Conservation (phyloP, 1,139 yeast genomes). For the Nakaseomyces sp. region DNA sequence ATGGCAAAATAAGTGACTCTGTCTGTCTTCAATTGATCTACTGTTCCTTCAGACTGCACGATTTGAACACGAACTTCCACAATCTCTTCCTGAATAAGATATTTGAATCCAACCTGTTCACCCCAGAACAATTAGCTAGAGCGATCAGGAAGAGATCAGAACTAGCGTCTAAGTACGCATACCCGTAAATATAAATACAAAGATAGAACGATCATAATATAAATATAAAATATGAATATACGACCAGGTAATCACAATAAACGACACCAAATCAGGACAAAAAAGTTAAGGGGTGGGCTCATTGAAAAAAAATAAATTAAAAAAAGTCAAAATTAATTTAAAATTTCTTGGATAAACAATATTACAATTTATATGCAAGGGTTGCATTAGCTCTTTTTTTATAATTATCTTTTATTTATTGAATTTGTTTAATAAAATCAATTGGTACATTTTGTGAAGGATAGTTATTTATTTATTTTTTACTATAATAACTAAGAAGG, state of each 20-base stretch:
- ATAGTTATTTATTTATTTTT: too few relatives aligned
- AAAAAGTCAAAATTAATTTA: too few relatives aligned
- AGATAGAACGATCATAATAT: too few relatives aligned
- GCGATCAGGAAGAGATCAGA: constrained; percentile 29
- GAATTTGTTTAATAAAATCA: too few relatives aligned
- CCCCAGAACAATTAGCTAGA: constrained; percentile 16
- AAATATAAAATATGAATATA: neutral
- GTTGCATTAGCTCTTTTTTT: too few relatives aligned
- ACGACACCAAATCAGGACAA: neutral
- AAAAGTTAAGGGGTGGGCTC: neutral
- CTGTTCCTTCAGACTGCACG: constrained; percentile 31
- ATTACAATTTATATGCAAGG: neutral
- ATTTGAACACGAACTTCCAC: constrained; percentile 26
- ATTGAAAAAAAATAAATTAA: neutral
- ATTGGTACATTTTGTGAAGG: too few relatives aligned
- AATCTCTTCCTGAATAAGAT: constrained; percentile 26
- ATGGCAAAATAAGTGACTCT: constrained; percentile 21
- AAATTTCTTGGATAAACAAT: neutral
- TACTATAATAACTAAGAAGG: too few relatives aligned
- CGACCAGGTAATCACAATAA: neutral
- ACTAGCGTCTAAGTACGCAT: constrained; percentile 23
- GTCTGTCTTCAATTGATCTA: constrained; percentile 30
- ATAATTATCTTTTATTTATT: too few relatives aligned
- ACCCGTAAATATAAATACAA: too few relatives aligned
- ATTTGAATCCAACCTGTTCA: constrained; percentile 18